A percentile compares a stretch with the other conserved stretches of the same genome.
Conservation (phyloP, 148 eudicot genomes). For the Vaccinium macrocarpon region DNA sequence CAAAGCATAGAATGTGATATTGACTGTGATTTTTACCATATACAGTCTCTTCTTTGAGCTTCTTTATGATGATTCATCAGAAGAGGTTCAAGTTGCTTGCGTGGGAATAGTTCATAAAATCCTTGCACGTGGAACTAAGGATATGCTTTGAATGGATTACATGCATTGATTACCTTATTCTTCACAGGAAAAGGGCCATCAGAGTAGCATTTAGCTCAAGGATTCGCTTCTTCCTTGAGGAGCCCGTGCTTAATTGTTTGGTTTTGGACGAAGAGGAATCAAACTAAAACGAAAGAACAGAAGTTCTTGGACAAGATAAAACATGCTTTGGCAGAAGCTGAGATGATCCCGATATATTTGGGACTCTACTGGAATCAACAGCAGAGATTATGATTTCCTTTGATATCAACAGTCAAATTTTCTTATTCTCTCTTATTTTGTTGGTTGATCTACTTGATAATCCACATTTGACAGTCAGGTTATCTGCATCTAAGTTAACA, state of each 20-base stretch:
- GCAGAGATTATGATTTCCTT: conserved; percentile 72
- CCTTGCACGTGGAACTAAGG: conserved; percentile 53
- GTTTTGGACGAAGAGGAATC: conserved; percentile 46
- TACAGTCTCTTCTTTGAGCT: conserved; percentile 65
- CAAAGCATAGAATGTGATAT: conserved; percentile 23
- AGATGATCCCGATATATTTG: conserved; percentile 62
- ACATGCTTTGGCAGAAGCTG: conserved; percentile 58
- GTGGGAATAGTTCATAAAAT: conserved; percentile 60
- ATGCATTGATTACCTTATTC: conserved; percentile 62
- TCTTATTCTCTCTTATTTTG: conserved; percentile 60
- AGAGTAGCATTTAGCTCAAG: conserved; percentile 75
- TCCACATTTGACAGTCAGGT: conserved; percentile 59
- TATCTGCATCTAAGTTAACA: conserved; percentile 71
- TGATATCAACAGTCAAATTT: conserved; percentile 61
- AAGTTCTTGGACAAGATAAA: conserved; percentile 65
- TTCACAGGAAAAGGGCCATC: conserved; percentile 65
- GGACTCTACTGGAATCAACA: conserved; percentile 66
- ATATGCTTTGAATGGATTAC: conserved; percentile 58
- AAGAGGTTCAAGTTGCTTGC: conserved; percentile 79
- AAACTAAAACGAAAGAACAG: conserved; percentile 45
- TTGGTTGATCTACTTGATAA: conserved; percentile 87
- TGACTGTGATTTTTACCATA: conserved; percentile 31
- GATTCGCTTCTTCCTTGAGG: conserved; percentile 59
- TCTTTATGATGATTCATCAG: conserved; percentile 70
- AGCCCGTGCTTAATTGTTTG: conserved; percentile 47